phyloP scores from a whole-genome alignment of 176 grass and related monocot genomes.

The Bromus sterilis region DNA sequence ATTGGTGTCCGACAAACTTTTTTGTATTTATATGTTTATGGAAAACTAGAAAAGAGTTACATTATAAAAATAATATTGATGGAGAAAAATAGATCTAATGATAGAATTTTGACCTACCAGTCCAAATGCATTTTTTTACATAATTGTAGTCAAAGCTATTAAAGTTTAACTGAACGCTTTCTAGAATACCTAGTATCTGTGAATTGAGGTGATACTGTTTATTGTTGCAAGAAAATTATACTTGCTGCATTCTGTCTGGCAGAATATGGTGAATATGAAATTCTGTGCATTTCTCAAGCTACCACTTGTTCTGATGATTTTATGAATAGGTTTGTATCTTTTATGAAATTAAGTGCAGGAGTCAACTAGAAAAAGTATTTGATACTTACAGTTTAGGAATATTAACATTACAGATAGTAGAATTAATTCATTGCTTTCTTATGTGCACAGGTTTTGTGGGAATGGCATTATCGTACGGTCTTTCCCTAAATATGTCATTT shows the following conservation, averaged over 20 bases:
- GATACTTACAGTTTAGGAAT: neutral
- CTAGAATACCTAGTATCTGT: neutral
- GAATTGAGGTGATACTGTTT: neutral
- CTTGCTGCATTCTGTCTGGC: neutral
- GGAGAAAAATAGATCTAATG: neutral
- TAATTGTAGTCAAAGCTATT: neutral
- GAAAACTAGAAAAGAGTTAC: neutral
- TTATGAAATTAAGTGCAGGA: neutral
- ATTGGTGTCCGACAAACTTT: neutral
- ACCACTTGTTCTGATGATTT: neutral
- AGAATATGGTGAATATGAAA: slow-evolving; percentile 3
- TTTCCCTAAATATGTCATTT: slow-evolving; percentile 71
- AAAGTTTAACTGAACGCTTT: neutral
- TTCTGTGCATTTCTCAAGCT: neutral
- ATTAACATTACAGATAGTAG: neutral
- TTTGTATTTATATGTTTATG: neutral
- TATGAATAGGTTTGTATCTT: neutral
- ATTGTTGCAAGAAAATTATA: neutral
- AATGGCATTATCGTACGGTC: slow-evolving; percentile 91
- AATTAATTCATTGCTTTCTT: neutral
- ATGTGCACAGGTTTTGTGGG: slow-evolving; percentile 75
- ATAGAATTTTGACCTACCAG: neutral
- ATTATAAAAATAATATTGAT: neutral
- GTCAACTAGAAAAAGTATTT: neutral
- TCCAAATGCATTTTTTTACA: neutral